A percentile compares a stretch with the other conserved stretches of the same genome.
Conservation (phyloP, 192 early-diverging fungal genomes). For the Coemansia sp. region DNA sequence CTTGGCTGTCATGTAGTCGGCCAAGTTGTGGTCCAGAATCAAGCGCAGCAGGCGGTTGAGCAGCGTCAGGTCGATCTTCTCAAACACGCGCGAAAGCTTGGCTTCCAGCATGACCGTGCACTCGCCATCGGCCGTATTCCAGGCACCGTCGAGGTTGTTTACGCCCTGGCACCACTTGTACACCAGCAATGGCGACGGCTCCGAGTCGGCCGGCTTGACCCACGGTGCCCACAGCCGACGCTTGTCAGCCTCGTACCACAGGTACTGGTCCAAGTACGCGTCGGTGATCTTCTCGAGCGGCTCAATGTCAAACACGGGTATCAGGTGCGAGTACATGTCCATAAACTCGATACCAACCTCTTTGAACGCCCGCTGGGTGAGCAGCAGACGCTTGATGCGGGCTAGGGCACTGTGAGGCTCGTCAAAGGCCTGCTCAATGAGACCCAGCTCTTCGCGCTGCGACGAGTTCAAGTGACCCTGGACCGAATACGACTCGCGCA, state of each 20-base stretch:
- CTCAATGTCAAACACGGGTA: slow-evolving; percentile 97
- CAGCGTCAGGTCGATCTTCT: slow-evolving; percentile 97
- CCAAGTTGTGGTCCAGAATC: slow-evolving; percentile 98
- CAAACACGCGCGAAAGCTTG: slow-evolving; percentile 86
- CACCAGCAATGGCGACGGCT: slow-evolving; percentile 93
- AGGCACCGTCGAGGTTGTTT: slow-evolving; percentile 95
- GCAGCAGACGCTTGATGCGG: slow-evolving; percentile 91
- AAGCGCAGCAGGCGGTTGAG: slow-evolving; percentile 91
- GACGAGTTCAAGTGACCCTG: slow-evolving; percentile 93
- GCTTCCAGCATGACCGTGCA: slow-evolving; percentile 98
- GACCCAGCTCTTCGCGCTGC: slow-evolving; percentile 95
- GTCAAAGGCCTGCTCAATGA: slow-evolving; percentile 99
- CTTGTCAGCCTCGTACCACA: slow-evolving; percentile 99
- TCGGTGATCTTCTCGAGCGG: slow-evolving; percentile 99
- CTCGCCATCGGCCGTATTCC: slow-evolving; percentile 89
- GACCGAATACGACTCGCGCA: slow-evolving; percentile 95
- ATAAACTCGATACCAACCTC: slow-evolving; percentile 99
- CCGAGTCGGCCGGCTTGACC: slow-evolving; percentile 97
- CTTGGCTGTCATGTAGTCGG: slow-evolving; percentile 99
- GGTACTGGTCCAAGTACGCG: slow-evolving; percentile 98
- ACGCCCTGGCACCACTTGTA: slow-evolving; percentile 99
- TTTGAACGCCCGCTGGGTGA: slow-evolving; percentile 98
- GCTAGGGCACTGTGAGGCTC: slow-evolving; percentile 70
- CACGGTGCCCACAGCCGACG: slow-evolving; percentile 97
- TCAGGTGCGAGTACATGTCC: slow-evolving; percentile 96